These are phyloP conservation scores for Trichosporon inkin DNA, from an alignment of 1,284 basidiomycete species.

Conservation along the genomic window DNA sequence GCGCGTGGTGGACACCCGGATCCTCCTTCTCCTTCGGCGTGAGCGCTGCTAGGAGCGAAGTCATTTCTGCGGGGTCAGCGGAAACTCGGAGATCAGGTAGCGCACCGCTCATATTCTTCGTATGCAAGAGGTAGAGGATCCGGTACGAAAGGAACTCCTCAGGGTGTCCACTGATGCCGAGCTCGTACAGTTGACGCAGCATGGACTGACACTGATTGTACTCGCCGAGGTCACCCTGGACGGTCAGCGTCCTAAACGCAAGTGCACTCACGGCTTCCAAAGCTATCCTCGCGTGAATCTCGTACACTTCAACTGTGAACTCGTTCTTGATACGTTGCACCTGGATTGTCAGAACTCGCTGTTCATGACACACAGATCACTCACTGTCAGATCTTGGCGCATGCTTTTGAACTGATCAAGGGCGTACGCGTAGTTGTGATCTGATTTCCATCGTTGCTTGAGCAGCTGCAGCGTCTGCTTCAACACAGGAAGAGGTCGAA, in stretches of 20 bases:
- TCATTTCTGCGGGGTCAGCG: slow-evolving; percentile 65
- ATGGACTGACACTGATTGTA: slow-evolving; percentile 97
- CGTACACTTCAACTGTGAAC: slow-evolving; percentile 95
- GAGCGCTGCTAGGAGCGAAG: slow-evolving; percentile 91
- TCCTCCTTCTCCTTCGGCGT: slow-evolving; percentile 80
- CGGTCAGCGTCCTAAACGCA: slow-evolving; percentile 10
- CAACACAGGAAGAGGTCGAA: slow-evolving; percentile 81
- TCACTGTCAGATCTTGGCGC: slow-evolving; percentile 92
- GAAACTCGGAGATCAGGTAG: slow-evolving; percentile 17
- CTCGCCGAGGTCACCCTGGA: slow-evolving; percentile 91
- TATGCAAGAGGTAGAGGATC: slow-evolving; percentile 92
- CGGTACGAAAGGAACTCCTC: slow-evolving; percentile 97
- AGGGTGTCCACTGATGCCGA: slow-evolving; percentile 81
- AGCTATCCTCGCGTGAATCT: slow-evolving; percentile 96
- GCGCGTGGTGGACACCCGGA: slow-evolving; percentile 77
- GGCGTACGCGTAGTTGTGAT: slow-evolving; percentile 79
- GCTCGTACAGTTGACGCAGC: slow-evolving; percentile 83
- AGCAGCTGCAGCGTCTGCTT: slow-evolving; percentile 80
- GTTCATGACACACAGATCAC: slow-evolving; percentile 41
- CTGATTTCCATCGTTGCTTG: slow-evolving; percentile 82
- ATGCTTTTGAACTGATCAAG: slow-evolving; percentile 98
- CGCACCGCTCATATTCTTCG: slow-evolving; percentile 86
- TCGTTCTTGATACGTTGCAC: slow-evolving; percentile 99
- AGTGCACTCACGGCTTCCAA: slow-evolving; percentile 71
- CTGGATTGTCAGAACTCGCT: slow-evolving; percentile 52